Percentiles rank a stretch among this genome's conserved stretches.
phyloP scores from a whole-genome alignment of 1,284 basidiomycete genomes.

The Marasmius fiardii region DNA sequence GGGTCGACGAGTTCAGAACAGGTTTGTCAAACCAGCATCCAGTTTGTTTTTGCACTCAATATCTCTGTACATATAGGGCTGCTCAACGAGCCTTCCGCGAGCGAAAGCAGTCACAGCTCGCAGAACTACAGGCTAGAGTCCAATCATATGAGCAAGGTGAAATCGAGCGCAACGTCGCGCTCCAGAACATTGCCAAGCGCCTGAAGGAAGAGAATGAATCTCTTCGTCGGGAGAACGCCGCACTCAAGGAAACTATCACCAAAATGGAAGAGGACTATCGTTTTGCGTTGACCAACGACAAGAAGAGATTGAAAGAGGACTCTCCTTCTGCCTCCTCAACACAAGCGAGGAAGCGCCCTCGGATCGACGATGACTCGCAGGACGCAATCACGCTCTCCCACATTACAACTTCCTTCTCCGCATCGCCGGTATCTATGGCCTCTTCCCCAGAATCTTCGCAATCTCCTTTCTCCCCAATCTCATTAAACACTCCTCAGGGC shows the following conservation, averaged over 20 bases:
- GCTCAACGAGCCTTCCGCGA: constrained; percentile 91
- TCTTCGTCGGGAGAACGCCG: constrained; percentile 61
- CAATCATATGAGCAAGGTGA: constrained; percentile 88
- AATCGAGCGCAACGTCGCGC: constrained; percentile 82
- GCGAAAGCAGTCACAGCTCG: constrained; percentile 85
- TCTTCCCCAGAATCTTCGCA: constrained; percentile 51
- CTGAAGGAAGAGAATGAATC: constrained; percentile 85
- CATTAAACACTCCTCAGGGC: constrained; percentile 22
- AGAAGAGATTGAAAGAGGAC: constrained; percentile 57
- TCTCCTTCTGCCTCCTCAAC: constrained; percentile 31
- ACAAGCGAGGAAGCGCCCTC: constrained; percentile 43
- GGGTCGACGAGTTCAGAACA: constrained; percentile 74
- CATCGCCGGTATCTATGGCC: constrained; percentile 42
- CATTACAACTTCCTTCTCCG: constrained; percentile 22
- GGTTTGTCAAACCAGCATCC: constrained; percentile 36
- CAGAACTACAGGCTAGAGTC: constrained; percentile 86
- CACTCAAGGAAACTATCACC: constrained; percentile 59
- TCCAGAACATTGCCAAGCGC: constrained; percentile 83
- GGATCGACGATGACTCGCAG: constrained; percentile 28
- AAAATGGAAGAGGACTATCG: constrained; percentile 44
- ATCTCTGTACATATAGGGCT: constrained; percentile 51
- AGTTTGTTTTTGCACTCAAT: neutral
- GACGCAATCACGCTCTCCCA: constrained; percentile 24
- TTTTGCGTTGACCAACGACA: constrained; percentile 29
- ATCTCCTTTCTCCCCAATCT: constrained; percentile 41